A percentile compares a stretch with the other conserved stretches of the same genome.
Conservation (phyloP, 495 filamentous ascomycete genomes). For the Hyaloscypha hepaticicola region DNA sequence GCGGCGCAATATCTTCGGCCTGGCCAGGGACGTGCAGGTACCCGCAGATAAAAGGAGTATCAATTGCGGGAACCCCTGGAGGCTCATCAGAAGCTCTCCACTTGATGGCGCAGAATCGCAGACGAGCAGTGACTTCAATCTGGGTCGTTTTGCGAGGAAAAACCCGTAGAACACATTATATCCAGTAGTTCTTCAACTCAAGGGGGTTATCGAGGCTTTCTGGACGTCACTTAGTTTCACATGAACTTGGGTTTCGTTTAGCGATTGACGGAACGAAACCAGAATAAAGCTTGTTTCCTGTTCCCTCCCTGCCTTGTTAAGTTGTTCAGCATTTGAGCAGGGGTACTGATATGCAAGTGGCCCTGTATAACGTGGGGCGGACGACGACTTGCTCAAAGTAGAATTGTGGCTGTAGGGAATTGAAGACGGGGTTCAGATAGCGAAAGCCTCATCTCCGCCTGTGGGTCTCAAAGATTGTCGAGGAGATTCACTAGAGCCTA, state of each 20-base stretch:
- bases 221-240: neutral
- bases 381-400: conserved; percentile 23
- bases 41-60: conserved; percentile 10
- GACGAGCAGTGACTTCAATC: neutral
- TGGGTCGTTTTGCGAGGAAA: neutral
- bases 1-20: no score
- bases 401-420: neutral
- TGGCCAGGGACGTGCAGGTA: conserved; percentile 24
- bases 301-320: neutral
- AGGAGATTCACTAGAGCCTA: neutral
- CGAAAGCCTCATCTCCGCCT: conserved; percentile 25
- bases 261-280: neutral
- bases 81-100: conserved; percentile 7
- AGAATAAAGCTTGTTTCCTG: neutral
- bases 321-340: neutral
- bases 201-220: neutral
- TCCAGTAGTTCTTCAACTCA: neutral
- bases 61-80: neutral
- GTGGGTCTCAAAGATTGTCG: conserved; percentile 11
- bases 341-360: conserved; percentile 17
- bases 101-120: neutral
- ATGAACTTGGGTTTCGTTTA: neutral
- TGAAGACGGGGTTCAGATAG: neutral
- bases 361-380: conserved; percentile 7
- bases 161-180: no score